Conservation (phyloP, 1,139 yeast species). For the Geotrichum citri-aurantii region DNA sequence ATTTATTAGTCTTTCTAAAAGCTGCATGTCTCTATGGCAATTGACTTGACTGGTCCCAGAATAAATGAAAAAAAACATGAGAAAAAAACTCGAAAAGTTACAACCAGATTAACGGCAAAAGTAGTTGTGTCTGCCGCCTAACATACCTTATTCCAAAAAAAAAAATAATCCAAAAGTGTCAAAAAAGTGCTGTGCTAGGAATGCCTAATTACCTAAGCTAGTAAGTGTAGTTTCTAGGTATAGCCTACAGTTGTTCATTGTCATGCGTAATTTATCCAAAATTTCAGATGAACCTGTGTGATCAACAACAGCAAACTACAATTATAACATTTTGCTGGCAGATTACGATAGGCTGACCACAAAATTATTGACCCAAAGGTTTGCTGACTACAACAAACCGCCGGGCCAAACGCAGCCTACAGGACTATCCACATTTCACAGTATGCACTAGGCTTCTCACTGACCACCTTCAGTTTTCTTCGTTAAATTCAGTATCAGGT, state of each 20-base stretch:
- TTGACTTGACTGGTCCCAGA: background rate
- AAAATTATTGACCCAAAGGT: background rate
- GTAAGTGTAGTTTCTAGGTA: background rate
- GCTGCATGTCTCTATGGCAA: background rate
- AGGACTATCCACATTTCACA: background rate
- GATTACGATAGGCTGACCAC: background rate
- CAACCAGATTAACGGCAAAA: background rate
- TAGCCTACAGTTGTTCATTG: background rate
- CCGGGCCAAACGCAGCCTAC: background rate
- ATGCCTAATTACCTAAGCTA: background rate
- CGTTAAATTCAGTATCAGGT: too few species aligned
- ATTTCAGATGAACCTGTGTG: background rate
- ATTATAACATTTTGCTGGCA: background rate
- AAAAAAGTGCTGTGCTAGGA: background rate
- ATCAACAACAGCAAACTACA: background rate
- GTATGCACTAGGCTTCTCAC: background rate
- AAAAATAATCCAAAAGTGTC: too few species aligned
- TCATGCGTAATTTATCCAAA: background rate
- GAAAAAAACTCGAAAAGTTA: background rate
- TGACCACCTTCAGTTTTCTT: background rate
- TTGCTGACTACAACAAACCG: background rate
- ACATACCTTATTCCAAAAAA: too few species aligned
- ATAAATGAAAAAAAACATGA: background rate
- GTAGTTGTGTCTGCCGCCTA: background rate
- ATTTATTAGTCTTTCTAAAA: background rate